Evolutionary conservation across 805 yeast species (phyloP), one percentile per base, ranked within the genome.

Genomic region (Wickerhamomyces hampshirensis): DNA sequence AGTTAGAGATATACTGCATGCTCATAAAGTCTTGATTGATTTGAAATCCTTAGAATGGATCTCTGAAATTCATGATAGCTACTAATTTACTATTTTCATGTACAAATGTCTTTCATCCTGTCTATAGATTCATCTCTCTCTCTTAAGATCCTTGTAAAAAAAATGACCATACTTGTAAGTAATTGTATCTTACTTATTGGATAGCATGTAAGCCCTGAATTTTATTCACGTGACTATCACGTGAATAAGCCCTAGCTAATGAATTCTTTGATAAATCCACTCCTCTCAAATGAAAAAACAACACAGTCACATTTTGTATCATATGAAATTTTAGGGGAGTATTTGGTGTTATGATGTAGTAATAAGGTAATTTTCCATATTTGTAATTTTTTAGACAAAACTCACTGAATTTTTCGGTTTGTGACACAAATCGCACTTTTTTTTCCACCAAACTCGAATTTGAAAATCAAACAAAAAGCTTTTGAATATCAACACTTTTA

Each of bases 1-100:
- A 55, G 91, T 89, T 14, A 77, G 89, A 61, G 95, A 88, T 56
- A 52, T 89, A 34, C 72, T 89, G 43, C 82, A 77, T 61, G 91
- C 96, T 11, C 74, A 82, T 51, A 73, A 86, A 46, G 66, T 88
- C 40, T 75, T 76, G 48, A 73, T 88, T 40, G 96, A 87, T 60
- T 64, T 74, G 48, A 65, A 66, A 17, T 89, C 96, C 2, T 71
- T 88, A 47, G 75, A 79, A 54, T 80, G 77, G 68, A 65, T 78
- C 38, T 72, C 65, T 11, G 38, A 43, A 37, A 26, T 26, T 21
- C 41, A 38, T 32, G 48, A 38, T 34, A 30, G 31, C 7, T 28
- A 28, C 11, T 21, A 21, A n/a, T n/a, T n/a, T n/a, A n/a, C n/a
- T n/a, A n/a, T n/a, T n/a, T n/a, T n/a, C n/a, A n/a, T n/a, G 24